These are phyloP conservation scores for Pseudoscleropodium purum DNA, from an alignment of 225 moss, liverwort and hornwort species.

Conservation along the genomic window DNA sequence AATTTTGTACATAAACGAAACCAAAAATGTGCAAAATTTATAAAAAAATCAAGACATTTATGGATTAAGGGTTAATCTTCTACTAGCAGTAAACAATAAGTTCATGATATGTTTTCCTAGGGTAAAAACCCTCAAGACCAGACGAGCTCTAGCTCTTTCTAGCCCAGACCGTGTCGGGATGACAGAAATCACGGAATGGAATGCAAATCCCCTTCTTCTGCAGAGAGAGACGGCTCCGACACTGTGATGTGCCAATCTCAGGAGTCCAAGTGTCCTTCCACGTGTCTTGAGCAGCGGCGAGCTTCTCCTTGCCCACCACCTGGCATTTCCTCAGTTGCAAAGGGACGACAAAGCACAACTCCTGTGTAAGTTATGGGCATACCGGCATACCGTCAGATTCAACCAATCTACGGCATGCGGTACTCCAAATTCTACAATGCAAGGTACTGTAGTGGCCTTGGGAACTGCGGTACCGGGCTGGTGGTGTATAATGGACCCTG, in stretches of 20 bases:
- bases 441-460: background rate
- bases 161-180: background rate
- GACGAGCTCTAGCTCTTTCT: background rate
- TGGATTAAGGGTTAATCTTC: too few relatives aligned
- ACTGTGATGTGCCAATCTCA: background rate
- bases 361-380: background rate
- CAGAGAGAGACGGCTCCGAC: background rate
- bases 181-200: background rate
- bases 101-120: too few relatives aligned
- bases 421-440: background rate
- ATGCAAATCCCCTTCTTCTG: background rate
- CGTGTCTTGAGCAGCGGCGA: background rate
- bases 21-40: too few relatives aligned
- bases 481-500: background rate
- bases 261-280: background rate
- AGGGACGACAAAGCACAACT: background rate
- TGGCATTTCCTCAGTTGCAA: background rate
- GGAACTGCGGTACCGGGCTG: background rate
- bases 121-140: background rate
- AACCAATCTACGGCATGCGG: background rate
- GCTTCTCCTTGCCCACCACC: background rate
- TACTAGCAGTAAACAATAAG: too few relatives aligned
- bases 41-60: too few relatives aligned
- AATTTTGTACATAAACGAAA: too few relatives aligned
- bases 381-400: background rate